Evolutionary conservation across 768 basidiomycete species (phyloP).

Genomic region (Suillus fuscotomentosus): DNA sequence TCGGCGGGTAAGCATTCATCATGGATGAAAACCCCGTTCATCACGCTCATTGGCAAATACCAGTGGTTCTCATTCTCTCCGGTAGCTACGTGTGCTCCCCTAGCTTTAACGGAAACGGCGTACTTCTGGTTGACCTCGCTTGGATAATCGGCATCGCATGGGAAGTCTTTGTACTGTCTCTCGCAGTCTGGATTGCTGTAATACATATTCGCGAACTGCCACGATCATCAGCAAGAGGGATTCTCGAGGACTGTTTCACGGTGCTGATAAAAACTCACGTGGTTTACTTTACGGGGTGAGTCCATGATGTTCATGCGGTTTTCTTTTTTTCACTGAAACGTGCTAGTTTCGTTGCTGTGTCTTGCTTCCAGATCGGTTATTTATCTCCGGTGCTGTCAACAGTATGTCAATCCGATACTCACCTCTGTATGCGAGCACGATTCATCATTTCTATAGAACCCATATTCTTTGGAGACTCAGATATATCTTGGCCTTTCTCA

Average conservation of each 20-base stretch:
- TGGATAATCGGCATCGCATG: neutral
- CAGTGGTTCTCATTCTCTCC: neutral
- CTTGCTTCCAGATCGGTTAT: neutral
- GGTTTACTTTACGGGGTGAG: neutral
- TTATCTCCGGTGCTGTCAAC: neutral
- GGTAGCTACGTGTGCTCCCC: neutral
- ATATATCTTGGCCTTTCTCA: neutral
- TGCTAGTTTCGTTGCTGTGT: neutral
- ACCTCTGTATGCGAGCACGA: neutral
- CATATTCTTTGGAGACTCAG: neutral
- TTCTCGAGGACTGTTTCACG: neutral
- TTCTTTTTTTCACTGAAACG: neutral
- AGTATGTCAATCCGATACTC: neutral
- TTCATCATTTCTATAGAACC: neutral
- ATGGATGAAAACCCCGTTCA: neutral
- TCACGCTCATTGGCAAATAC: neutral
- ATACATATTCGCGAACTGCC: neutral
- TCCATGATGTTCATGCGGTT: neutral
- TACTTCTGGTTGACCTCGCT: neutral
- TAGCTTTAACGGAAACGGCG: neutral
- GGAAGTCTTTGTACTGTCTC: neutral
- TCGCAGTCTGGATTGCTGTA: neutral
- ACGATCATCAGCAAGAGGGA: neutral
- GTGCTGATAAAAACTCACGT: neutral
- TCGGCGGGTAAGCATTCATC: neutral